These are phyloP conservation scores for Byssochlamys sp. DNA, from an alignment of 2,329 filamentous ascomycete species.

Conservation along the genomic window DNA sequence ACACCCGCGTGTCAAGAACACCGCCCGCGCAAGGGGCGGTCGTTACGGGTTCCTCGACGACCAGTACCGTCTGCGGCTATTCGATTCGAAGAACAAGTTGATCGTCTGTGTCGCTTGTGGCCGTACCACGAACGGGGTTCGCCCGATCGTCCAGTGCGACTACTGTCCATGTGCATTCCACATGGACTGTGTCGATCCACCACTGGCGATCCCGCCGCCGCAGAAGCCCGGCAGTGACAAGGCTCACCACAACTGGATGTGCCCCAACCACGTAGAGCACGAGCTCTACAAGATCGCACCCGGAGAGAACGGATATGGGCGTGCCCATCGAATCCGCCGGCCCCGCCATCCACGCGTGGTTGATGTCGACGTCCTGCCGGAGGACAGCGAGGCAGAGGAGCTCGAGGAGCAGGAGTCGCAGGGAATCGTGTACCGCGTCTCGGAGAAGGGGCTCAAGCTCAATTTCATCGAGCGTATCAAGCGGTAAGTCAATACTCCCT, in stretches of 20 bases:
- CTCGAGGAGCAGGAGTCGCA: slow-evolving; percentile 53
- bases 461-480: slow-evolving; percentile 62
- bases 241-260: slow-evolving; percentile 68
- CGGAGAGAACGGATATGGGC: slow-evolving; percentile 45
- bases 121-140: slow-evolving; percentile 51
- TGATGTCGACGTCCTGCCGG: slow-evolving; percentile 55
- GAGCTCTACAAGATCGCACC: slow-evolving; percentile 45
- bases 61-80: slow-evolving; percentile 41
- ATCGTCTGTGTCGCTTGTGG: slow-evolving; percentile 73
- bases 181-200: slow-evolving; percentile 80
- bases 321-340: slow-evolving; percentile 23
- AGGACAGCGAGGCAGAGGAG: slow-evolving; percentile 43
- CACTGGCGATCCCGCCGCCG: slow-evolving; percentile 66
- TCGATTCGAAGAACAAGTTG: slow-evolving; percentile 61
- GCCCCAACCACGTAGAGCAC: slow-evolving; percentile 75
- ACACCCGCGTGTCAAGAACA: slow-evolving; percentile 24
- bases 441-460: slow-evolving; percentile 55
- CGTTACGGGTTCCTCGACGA: slow-evolving; percentile 12
- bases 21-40: slow-evolving; percentile 11
- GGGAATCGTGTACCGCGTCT: slow-evolving; percentile 56
- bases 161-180: slow-evolving; percentile 78
- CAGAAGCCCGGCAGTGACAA: slow-evolving; percentile 37
- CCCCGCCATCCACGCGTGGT: slow-evolving; percentile 47
- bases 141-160: slow-evolving; percentile 77
- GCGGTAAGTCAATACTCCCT: slow-evolving; percentile 17